phyloP scores from a whole-genome alignment of 768 basidiomycete species.

The Xerocomus brunneocitrinus region DNA sequence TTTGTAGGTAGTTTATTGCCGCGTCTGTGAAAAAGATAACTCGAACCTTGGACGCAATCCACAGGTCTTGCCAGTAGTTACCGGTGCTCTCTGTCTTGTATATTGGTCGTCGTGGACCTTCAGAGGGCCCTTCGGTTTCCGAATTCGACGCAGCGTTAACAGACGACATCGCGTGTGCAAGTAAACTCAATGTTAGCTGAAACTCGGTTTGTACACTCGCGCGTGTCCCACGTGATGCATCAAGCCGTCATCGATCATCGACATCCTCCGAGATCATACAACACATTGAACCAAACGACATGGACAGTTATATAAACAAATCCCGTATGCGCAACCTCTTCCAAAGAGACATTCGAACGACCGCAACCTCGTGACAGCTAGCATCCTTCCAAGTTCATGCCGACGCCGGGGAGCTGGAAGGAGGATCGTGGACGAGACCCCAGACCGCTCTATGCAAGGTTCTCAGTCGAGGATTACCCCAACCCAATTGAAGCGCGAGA shows the following conservation, averaged over 20 bases:
- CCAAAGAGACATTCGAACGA: neutral
- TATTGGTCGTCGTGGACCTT: conserved; percentile 18
- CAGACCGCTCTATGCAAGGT: conserved; percentile 25
- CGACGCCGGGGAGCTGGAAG: conserved; percentile 16
- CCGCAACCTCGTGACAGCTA: neutral
- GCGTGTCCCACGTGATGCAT: too few relatives aligned
- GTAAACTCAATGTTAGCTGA: neutral
- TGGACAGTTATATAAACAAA: too few relatives aligned
- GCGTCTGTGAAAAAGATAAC: neutral
- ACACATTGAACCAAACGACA: too few relatives aligned
- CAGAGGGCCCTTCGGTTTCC: conserved; percentile 4
- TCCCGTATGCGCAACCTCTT: neutral
- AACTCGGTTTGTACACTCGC: neutral
- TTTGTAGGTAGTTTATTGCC: conserved; percentile 23
- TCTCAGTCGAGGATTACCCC: neutral
- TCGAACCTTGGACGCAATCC: conserved; percentile 31
- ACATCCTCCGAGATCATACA: too few relatives aligned
- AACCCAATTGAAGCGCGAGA: conserved; percentile 1
- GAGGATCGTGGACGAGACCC: conserved; percentile 33
- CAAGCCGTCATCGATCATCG: too few relatives aligned
- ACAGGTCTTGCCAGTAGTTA: conserved; percentile 29
- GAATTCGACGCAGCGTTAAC: neutral
- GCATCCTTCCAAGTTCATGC: neutral
- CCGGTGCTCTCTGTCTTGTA: conserved; percentile 31
- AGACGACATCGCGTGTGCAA: conserved; percentile 9